Evolutionary conservation across 176 grass and related monocot species (phyloP).

Genomic region (Oryza coarctata): DNA sequence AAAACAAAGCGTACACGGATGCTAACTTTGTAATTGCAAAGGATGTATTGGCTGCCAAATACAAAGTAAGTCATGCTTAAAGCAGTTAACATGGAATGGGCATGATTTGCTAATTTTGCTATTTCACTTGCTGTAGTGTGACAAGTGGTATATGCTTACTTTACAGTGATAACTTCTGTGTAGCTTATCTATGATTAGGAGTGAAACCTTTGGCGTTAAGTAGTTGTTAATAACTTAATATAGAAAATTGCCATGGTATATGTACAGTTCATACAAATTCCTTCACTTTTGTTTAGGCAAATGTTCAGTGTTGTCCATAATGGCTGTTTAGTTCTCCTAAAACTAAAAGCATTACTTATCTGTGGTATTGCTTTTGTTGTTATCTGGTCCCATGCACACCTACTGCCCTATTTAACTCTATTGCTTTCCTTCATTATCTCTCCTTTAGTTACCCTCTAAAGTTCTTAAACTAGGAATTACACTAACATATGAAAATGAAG

Average conservation of each 20-base stretch:
- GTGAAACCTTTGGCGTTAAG: neutral
- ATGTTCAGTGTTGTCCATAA: neutral
- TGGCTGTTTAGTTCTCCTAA: conserved; percentile 15
- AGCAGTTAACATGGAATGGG: conserved; percentile 2
- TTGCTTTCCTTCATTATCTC: conserved; percentile 9
- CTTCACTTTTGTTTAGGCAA: conserved; percentile 4
- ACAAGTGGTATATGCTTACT: conserved; percentile 15
- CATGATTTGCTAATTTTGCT: conserved; percentile 8
- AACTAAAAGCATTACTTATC: conserved; percentile 1
- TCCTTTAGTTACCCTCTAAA: neutral
- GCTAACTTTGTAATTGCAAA: conserved; percentile 87
- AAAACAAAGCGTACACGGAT: conserved; percentile 56
- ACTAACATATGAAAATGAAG: neutral
- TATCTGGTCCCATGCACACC: neutral
- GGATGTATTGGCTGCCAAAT: conserved; percentile 76
- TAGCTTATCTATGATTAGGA: neutral
- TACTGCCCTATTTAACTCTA: conserved; percentile 19
- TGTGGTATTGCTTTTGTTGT: neutral
- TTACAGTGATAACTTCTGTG: conserved; percentile 6
- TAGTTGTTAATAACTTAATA: conserved; percentile 20
- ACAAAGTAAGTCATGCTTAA: conserved; percentile 74
- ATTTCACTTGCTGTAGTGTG: neutral
- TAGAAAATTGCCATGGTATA: conserved; percentile 13
- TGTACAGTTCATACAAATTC: neutral
- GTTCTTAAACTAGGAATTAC: neutral